A percentile compares a stretch with the other conserved stretches of the same genome.
phyloP scores from a whole-genome alignment of 2,329 filamentous ascomycete genomes.

The Monosporascus sp. region DNA sequence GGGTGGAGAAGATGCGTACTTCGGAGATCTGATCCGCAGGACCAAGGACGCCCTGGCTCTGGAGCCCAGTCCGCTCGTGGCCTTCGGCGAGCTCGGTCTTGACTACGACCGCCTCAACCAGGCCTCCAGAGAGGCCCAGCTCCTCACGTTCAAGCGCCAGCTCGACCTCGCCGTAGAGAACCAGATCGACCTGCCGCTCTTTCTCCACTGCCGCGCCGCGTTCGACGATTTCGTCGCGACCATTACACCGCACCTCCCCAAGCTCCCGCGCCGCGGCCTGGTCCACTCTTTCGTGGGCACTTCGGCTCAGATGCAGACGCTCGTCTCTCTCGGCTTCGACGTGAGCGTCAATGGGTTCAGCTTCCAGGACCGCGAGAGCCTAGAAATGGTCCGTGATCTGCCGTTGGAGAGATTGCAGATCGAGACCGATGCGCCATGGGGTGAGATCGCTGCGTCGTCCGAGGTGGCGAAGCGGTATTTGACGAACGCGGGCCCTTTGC shows the following conservation, averaged over 20 bases:
- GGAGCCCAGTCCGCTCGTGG: conserved; percentile 28
- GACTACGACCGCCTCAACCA: conserved; percentile 43
- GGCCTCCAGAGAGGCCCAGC: conserved; percentile 36
- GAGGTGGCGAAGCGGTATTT: conserved; percentile 38
- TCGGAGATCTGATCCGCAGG: conserved; percentile 18
- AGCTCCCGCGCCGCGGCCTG: conserved; percentile 30
- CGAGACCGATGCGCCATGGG: conserved; percentile 46
- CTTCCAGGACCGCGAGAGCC: conserved; percentile 31
- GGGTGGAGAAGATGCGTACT: conserved; percentile 9
- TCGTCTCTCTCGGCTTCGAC: conserved; percentile 31
- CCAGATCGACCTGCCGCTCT: conserved; percentile 30
- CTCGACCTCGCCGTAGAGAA: conserved; percentile 32
- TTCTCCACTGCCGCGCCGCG: conserved; percentile 36
- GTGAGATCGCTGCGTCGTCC: conserved; percentile 30
- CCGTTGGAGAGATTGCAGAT: conserved; percentile 37
- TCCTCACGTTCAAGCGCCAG: conserved; percentile 35
- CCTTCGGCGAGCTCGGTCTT: conserved; percentile 45
- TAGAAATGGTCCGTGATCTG: conserved; percentile 37
- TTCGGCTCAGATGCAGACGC: conserved; percentile 31
- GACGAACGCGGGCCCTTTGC: conserved; percentile 30
- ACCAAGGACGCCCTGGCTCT: conserved; percentile 21
- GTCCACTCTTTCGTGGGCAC: conserved; percentile 37
- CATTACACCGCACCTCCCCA: conserved; percentile 32
- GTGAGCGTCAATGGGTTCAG: conserved; percentile 47
- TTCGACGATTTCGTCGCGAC: conserved; percentile 37